Conservation (phyloP, 768 basidiomycete species). For the Russula sp. region DNA sequence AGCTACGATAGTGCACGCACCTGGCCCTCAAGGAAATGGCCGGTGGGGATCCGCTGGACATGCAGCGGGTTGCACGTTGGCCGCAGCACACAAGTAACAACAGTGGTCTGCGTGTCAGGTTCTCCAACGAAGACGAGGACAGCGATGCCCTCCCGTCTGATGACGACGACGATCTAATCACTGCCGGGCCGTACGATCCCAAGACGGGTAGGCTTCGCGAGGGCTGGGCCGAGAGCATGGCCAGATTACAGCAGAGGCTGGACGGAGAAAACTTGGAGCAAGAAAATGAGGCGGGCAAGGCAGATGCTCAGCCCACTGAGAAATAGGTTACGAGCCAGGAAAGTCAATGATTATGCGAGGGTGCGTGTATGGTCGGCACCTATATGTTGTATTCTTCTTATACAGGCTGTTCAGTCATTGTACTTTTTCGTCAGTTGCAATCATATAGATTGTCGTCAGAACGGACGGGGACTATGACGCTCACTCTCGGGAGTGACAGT, state of each 20-base stretch:
- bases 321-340: neutral
- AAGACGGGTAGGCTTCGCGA: slow-evolving; percentile 20
- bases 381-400: neutral
- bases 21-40: slow-evolving; percentile 65
- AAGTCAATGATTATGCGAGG: neutral
- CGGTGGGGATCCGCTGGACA: slow-evolving; percentile 62
- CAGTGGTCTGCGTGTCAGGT: slow-evolving; percentile 46
- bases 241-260: slow-evolving; percentile 1
- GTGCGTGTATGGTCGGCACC: neutral
- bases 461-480: neutral
- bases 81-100: slow-evolving; percentile 43
- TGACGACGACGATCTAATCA: slow-evolving; percentile 19
- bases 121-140: slow-evolving; percentile 56
- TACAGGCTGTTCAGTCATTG: neutral
- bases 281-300: neutral
- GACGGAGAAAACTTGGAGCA: slow-evolving; percentile 2
- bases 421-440: neutral
- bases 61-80: slow-evolving; percentile 76
- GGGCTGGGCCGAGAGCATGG: slow-evolving; percentile 12
- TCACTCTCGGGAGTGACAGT: neutral
- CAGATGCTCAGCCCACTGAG: neutral
- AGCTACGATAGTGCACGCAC: slow-evolving; percentile 55
- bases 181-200: slow-evolving; percentile 23
- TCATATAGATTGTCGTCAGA: neutral
- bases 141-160: slow-evolving; percentile 22